Conservation (phyloP, 306 rosid species). For the Vicia villosa region DNA sequence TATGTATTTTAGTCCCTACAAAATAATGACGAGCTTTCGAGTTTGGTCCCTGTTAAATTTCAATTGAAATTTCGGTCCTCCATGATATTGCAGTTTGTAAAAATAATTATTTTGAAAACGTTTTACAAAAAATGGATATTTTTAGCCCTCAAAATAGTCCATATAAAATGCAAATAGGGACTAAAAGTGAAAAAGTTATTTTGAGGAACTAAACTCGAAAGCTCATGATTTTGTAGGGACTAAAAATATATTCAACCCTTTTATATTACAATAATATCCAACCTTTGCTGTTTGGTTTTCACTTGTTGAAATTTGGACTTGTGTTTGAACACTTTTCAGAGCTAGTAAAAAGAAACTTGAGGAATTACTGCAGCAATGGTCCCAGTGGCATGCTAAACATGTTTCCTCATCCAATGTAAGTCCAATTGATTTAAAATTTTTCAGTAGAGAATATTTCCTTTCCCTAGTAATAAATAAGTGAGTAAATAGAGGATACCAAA, state of each 20-base stretch:
- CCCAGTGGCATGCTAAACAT: slow-evolving; percentile 87
- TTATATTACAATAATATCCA: background rate
- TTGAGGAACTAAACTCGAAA: too few species aligned
- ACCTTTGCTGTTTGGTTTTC: slow-evolving; percentile 2
- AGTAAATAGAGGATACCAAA: slow-evolving; percentile 23
- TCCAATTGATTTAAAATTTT: background rate
- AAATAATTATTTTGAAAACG: too few species aligned
- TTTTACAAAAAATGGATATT: too few species aligned
- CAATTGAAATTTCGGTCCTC: too few species aligned
- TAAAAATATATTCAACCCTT: too few species aligned
- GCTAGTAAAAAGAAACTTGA: slow-evolving; percentile 87
- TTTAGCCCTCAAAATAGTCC: too few species aligned
- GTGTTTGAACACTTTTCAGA: slow-evolving; percentile 49
- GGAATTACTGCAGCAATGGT: slow-evolving; percentile 85
- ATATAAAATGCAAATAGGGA: too few species aligned
- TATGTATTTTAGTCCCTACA: background rate
- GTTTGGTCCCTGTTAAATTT: too few species aligned
- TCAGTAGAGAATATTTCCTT: slow-evolving; percentile 7
- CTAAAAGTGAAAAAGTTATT: too few species aligned
- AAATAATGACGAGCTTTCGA: too few species aligned
- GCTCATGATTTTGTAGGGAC: too few species aligned
- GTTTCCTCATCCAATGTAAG: slow-evolving; percentile 61
- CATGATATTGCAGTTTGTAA: too few species aligned
- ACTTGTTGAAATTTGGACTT: slow-evolving; percentile 21
- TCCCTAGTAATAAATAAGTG: background rate